A percentile compares a stretch with the other conserved stretches of the same genome.
Conservation (phyloP, 164 flowering plant species). For the Amborella trichopoda region DNA sequence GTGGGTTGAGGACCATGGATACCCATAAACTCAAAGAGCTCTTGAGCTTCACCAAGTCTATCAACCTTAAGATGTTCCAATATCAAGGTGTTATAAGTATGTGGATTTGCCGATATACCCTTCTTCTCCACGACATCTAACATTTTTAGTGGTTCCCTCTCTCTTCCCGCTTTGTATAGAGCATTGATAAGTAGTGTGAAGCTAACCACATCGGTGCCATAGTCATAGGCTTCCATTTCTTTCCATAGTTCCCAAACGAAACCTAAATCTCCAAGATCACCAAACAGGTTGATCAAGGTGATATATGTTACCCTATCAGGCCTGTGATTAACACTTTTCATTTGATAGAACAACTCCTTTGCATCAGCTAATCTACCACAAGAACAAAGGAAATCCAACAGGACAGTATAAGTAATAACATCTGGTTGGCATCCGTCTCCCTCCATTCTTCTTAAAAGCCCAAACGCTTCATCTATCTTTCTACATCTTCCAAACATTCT, state of each 20-base stretch:
- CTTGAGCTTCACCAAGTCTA: constrained; percentile 52
- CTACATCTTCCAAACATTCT: constrained; percentile 77
- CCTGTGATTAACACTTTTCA: constrained; percentile 56
- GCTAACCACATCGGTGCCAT: constrained; percentile 68
- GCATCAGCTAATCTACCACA: constrained; percentile 57
- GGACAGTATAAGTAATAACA: constrained; percentile 82
- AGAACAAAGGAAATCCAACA: constrained; percentile 72
- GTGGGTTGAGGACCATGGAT: constrained; percentile 43
- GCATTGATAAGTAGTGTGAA: constrained; percentile 66
- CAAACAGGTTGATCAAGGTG: constrained; percentile 62
- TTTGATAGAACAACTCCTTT: constrained; percentile 48
- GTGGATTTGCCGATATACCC: constrained; percentile 62
- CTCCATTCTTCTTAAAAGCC: constrained; percentile 62
- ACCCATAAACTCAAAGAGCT: constrained; percentile 38
- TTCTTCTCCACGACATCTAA: constrained; percentile 49
- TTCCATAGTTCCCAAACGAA: constrained; percentile 48
- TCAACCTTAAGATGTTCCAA: constrained; percentile 51
- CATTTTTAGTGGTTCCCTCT: constrained; percentile 55
- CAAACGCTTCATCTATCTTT: constrained; percentile 58
- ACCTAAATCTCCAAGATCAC: constrained; percentile 58
- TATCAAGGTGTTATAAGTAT: constrained; percentile 72
- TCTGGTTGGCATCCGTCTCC: constrained; percentile 81
- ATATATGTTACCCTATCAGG: constrained; percentile 85
- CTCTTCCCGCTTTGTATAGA: constrained; percentile 56
- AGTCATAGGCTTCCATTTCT: constrained; percentile 82